phyloP scores from a whole-genome alignment of 2,329 filamentous ascomycete species.

The Arthroderma sp. region DNA sequence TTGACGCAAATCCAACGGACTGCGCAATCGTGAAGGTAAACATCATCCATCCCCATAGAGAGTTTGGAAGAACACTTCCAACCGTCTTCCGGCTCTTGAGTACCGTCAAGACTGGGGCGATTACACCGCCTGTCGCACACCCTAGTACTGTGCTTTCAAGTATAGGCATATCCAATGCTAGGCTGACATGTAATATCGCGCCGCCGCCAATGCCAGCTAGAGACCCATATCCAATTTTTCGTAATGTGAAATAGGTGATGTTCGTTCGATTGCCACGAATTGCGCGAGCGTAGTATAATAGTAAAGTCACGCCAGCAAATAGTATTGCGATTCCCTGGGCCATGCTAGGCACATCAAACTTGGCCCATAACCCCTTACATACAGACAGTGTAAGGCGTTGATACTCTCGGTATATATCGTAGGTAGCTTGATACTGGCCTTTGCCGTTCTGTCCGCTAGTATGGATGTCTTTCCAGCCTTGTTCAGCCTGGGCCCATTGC shows the following conservation, averaged over 20 bases:
- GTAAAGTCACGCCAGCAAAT: conserved; percentile 51
- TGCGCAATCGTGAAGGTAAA: conserved; percentile 71
- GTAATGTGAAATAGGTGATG: conserved; percentile 42
- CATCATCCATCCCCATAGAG: conserved; percentile 79
- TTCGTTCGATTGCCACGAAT: conserved; percentile 43
- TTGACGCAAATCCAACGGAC: conserved; percentile 88
- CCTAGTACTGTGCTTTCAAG: conserved; percentile 29
- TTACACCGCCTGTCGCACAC: conserved; percentile 35
- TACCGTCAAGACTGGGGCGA: conserved; percentile 32
- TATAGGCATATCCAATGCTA: conserved; percentile 21
- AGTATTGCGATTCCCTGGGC: conserved; percentile 62
- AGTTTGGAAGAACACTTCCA: conserved; percentile 50
- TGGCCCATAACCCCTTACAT: conserved; percentile 79
- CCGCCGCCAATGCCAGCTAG: conserved; percentile 31
- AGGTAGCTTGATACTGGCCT: conserved; percentile 33
- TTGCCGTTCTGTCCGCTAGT: conserved; percentile 29
- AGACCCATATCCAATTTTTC: conserved; percentile 40
- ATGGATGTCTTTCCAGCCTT: conserved; percentile 38
- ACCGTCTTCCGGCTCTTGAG: conserved; percentile 31
- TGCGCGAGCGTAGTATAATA: conserved; percentile 60
- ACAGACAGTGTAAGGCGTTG: conserved; percentile 65
- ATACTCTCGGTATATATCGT: conserved; percentile 55
- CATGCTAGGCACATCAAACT: conserved; percentile 84
- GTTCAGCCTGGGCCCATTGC: conserved; percentile 50
- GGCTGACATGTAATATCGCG: conserved; percentile 15